phyloP scores from a whole-genome alignment of 371 early-diverging fungal genomes.

The Funneliformis caledonium region DNA sequence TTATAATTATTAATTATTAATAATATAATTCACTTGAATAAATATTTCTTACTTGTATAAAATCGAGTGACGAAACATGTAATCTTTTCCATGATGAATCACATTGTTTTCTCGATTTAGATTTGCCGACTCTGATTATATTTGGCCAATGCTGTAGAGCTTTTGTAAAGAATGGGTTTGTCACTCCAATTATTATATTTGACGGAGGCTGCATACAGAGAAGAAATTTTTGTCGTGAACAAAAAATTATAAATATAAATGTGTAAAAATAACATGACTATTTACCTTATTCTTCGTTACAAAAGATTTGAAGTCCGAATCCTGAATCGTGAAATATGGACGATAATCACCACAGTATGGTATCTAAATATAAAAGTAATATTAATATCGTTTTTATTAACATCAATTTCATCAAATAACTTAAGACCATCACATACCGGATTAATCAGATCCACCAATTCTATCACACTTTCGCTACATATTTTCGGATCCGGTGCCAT shows the following conservation, averaged over 20 bases:
- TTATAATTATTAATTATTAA: not conserved
- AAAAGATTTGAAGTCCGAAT: slow-evolving; percentile 84
- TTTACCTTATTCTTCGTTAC: slow-evolving; percentile 66
- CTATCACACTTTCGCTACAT: slow-evolving; percentile 83
- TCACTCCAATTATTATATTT: slow-evolving; percentile 88
- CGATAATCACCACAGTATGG: slow-evolving; percentile 95
- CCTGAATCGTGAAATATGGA: slow-evolving; percentile 97
- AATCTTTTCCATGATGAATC: slow-evolving; percentile 9
- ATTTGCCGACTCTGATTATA: slow-evolving; percentile 75
- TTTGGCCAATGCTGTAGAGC: slow-evolving; percentile 93
- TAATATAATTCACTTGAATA: not conserved
- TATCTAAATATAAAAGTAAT: slow-evolving; percentile 55
- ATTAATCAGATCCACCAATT: slow-evolving; percentile 89
- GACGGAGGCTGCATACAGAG: slow-evolving; percentile 67
- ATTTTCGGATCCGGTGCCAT: slow-evolving; percentile 87
- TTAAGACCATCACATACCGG: slow-evolving; percentile 66
- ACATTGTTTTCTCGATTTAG: slow-evolving; percentile 42
- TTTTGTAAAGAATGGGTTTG: slow-evolving; percentile 92
- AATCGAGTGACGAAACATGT: slow-evolving; percentile 52
- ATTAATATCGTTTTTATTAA: not conserved
- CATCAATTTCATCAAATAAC: not conserved
- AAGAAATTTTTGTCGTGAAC: not conserved
- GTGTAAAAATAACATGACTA: not conserved
- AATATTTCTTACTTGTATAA: slow-evolving; percentile 55
- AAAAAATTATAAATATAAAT: not conserved